Percentiles rank a stretch among this genome's conserved stretches.
These are phyloP conservation scores for Hygrocybe punicea DNA, from an alignment of 768 basidiomycete species.

Conservation along the genomic window DNA sequence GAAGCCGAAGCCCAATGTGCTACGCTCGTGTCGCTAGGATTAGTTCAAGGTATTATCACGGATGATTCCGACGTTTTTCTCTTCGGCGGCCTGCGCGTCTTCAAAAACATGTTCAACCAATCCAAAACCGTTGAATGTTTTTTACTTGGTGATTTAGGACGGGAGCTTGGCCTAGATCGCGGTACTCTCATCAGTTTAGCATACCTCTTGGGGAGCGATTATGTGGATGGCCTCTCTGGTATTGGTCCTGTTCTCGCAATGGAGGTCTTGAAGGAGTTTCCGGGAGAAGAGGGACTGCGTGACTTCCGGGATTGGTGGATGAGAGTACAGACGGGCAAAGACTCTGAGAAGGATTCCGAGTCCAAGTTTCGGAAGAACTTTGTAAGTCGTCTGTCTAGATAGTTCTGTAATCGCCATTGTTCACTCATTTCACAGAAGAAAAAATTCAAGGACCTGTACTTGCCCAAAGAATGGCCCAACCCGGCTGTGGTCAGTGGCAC, in stretches of 20 bases:
- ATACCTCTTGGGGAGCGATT: constrained; percentile 94
- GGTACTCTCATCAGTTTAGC: constrained; percentile 86
- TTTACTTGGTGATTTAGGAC: constrained; percentile 72
- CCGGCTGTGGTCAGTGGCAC: constrained; percentile 68
- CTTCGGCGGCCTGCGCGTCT: constrained; percentile 92
- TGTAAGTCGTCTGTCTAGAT: constrained; percentile 46
- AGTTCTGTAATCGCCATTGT: not conserved
- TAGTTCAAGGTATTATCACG: constrained; percentile 97
- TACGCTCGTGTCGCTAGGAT: constrained; percentile 73
- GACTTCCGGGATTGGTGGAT: constrained; percentile 94
- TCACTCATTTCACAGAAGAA: constrained; percentile 61
- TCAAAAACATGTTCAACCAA: constrained; percentile 99
- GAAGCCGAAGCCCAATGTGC: constrained; percentile 99
- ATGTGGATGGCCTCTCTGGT: constrained; percentile 87
- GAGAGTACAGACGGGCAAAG: constrained; percentile 87
- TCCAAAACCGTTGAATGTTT: constrained; percentile 98
- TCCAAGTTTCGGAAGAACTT: constrained; percentile 81
- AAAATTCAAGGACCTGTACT: constrained; percentile 78
- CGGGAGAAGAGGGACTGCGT: constrained; percentile 77
- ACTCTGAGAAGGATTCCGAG: constrained; percentile 66
- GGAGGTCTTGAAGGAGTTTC: constrained; percentile 92
- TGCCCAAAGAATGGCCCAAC: constrained; percentile 87
- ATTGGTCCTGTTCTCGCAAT: constrained; percentile 95
- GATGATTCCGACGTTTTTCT: constrained; percentile 99
- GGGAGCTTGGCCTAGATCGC: constrained; percentile 84